Conservation (phyloP, 169 alveolate genomes). For the Eimeria tenella region DNA sequence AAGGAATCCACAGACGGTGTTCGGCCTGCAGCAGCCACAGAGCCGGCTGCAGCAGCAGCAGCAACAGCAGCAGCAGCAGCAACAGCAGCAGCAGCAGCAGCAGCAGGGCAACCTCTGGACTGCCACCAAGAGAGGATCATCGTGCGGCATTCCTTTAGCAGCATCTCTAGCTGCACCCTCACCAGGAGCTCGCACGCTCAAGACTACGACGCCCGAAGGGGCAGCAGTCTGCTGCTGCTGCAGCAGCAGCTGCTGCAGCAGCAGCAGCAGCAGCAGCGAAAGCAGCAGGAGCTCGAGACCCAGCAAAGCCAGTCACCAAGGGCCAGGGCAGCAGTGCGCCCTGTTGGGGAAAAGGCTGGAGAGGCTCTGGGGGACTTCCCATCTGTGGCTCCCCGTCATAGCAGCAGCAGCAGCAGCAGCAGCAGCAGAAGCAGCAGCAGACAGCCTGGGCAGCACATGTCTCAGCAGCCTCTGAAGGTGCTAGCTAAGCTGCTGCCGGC, state of each 20-base stretch:
- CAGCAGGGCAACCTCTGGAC: neutral
- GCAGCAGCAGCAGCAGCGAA: conserved; percentile 34
- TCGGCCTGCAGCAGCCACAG: neutral
- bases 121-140: neutral
- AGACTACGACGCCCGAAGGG: neutral
- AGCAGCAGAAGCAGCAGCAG: neutral
- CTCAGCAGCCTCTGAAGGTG: neutral
- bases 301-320: neutral
- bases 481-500: conserved; percentile 40
- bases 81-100: neutral
- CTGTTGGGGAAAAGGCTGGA: too few relatives aligned
- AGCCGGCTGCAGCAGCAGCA: neutral
- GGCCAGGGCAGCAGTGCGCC: conserved; percentile 41
- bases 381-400: neutral
- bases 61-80: neutral
- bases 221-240: too few relatives aligned
- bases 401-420: neutral
- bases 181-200: neutral
- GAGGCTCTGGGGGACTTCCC: too few relatives aligned
- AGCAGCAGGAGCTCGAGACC: conserved; percentile 53
- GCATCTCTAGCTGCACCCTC: neutral
- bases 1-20: too few relatives aligned
- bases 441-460: neutral
- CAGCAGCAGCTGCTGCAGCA: neutral
- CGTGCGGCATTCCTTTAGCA: conserved; percentile 33